phyloP scores from a whole-genome alignment of 345 rosid genomes.

The Hypericum perforatum region DNA sequence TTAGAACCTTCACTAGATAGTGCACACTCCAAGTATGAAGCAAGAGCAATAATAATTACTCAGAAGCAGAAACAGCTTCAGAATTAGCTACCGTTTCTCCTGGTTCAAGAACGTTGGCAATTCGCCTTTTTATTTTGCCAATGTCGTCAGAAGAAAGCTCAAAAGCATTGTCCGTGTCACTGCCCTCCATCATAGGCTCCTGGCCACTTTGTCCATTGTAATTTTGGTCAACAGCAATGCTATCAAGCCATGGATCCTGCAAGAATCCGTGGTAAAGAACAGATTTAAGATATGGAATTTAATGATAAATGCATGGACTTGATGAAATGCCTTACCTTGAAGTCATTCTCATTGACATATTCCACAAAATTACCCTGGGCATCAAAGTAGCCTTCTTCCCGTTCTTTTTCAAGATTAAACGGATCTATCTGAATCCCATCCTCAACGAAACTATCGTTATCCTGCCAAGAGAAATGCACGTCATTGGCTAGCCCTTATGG shows the following conservation, averaged over 20 bases:
- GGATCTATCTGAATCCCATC: conserved; percentile 95
- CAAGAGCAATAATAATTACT: too few species aligned
- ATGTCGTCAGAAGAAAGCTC: conserved; percentile 71
- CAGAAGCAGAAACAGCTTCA: too few species aligned
- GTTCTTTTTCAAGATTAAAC: conserved; percentile 79
- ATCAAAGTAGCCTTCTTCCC: conserved; percentile 97
- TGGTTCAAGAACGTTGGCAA: conserved; percentile 69
- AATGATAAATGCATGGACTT: conserved; percentile 1
- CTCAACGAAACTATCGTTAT: conserved; percentile 55
- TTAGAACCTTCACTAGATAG: too few species aligned
- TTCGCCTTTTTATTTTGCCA: conserved; percentile 70
- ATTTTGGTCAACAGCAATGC: conserved; percentile 46
- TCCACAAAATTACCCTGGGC: conserved; percentile 82
- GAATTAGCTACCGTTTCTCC: conserved; percentile 66
- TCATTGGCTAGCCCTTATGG: conserved; percentile 18
- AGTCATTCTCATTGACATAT: conserved; percentile 63
- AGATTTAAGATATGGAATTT: background rate
- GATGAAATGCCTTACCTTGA: conserved; percentile 40
- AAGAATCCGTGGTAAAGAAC: conserved; percentile 14
- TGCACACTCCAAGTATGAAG: too few species aligned
- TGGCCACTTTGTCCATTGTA: conserved; percentile 31
- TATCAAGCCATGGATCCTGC: conserved; percentile 99
- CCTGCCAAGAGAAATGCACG: conserved; percentile 41
- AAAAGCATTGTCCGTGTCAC: conserved; percentile 20
- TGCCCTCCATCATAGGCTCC: conserved; percentile 10